Conservation (phyloP, 768 basidiomycete species). For the Serendipita sp. region DNA sequence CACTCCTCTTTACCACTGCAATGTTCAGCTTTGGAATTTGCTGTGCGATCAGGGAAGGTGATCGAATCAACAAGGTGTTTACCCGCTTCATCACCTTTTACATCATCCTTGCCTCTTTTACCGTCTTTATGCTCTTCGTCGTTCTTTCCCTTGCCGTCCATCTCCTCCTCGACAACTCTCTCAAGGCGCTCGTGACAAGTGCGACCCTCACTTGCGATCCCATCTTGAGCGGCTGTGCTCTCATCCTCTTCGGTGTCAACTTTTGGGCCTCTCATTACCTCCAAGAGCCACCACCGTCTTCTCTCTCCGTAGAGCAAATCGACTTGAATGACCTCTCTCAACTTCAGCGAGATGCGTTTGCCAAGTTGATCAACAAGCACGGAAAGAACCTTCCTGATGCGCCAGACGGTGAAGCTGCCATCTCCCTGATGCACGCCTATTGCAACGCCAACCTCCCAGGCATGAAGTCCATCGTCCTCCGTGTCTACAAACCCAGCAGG, state of each 20-base stretch:
- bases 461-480: conserved; percentile 1
- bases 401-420: not conserved
- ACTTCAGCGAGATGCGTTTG: conserved; percentile 1
- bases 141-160: not conserved
- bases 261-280: not conserved
- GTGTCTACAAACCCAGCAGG: not conserved
- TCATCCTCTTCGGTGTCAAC: conserved; percentile 1
- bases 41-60: not conserved
- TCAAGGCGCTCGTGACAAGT: not conserved
- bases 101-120: conserved; percentile 3
- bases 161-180: not conserved
- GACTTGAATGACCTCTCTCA: conserved; percentile 1
- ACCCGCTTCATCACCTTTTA: conserved; percentile 4
- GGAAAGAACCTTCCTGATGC: conserved; percentile 4
- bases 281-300: conserved; percentile 1
- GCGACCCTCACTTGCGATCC: conserved; percentile 2
- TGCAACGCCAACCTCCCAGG: not conserved
- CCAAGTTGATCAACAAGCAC: conserved; percentile 4
- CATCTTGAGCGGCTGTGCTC: conserved; percentile 3
- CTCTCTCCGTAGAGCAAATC: not conserved
- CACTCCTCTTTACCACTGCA: not conserved
- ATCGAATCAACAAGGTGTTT: conserved; percentile 4
- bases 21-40: conserved; percentile 4
- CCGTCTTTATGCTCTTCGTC: conserved; percentile 3
- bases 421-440: not conserved